Evolutionary conservation across 2,329 filamentous ascomycete genomes (phyloP), one percentile per base, ranked within the genome.

Genomic region (Parasarocladium wereldwijsianum): DNA sequence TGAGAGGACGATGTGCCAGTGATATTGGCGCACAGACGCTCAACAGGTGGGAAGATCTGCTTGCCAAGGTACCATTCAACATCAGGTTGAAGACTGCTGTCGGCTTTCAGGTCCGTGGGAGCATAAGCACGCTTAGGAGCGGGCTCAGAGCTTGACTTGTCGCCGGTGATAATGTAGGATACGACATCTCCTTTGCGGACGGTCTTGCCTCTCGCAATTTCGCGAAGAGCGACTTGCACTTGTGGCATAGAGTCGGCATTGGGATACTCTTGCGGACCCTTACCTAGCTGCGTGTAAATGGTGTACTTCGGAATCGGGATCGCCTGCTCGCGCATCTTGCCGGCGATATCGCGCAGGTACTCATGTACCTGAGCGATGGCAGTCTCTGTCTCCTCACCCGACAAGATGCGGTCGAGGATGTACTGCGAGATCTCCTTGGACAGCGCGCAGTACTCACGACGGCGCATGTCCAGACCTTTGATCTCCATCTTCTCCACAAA

Each of bases 1-100:
- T 86, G 76, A 2, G 83, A 73, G 6, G 87, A 80, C 38, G 93
- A 92, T 2, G 90, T 98, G 35, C 90, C 90, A 10, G 73, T 72
- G 44, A 98, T 94, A 36, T 93, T 93, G 36, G 87, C 90, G 50
- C 90, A 98, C 14, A 98, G 75, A 66, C 90, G 83, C 58, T 98
- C 90, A 16, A 98, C 90, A 0, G 90, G 90, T 8, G 90, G 90
- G 56, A 98, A 84, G 35, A 98, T 94, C 54, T 98, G 90, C 62
- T 98, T 98, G 60, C 84, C 79, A 22, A 98, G 72, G 52, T 98
- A 98, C 70, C 86, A 96, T 49, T 98, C 90, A n/a, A 94, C 70
- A 46, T 98, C 90, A 3, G 86, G 83, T 34, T 77, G 68, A 6
- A 98, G 66, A 1, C 63, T 76, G 1, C 77, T 75, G 40, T 81